These are phyloP conservation scores for Serpula lacrymans DNA, from an alignment of 768 basidiomycete genomes.

Conservation along the genomic window DNA sequence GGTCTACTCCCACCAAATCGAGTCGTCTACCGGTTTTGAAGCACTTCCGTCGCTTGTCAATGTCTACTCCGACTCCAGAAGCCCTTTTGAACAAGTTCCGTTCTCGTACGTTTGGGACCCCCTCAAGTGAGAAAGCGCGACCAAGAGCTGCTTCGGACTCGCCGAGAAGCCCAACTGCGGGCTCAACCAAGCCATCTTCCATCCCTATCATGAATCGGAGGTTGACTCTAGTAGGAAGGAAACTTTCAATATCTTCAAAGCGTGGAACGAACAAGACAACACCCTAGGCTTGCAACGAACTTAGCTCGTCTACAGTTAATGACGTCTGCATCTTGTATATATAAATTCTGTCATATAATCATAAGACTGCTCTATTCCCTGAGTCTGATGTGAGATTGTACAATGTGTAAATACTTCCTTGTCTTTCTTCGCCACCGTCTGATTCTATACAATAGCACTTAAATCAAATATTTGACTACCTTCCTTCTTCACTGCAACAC, in stretches of 20 bases:
- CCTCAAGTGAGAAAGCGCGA: slow-evolving; percentile 10
- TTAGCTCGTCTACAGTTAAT: too few species aligned
- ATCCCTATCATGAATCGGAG: slow-evolving; percentile 25
- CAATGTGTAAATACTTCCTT: too few species aligned
- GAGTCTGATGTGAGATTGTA: too few species aligned
- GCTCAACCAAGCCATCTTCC: slow-evolving; percentile 22
- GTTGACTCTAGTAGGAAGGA: too few species aligned
- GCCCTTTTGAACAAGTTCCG: slow-evolving; percentile 20
- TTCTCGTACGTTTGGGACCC: slow-evolving; percentile 17
- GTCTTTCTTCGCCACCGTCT: too few species aligned
- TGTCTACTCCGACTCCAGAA: slow-evolving; percentile 19
- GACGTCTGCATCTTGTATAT: too few species aligned
- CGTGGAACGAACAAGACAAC: too few species aligned
- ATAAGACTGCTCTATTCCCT: too few species aligned
- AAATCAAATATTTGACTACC: slow-evolving; percentile 64
- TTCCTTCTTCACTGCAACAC: slow-evolving; percentile 73
- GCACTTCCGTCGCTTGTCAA: slow-evolving; percentile 21
- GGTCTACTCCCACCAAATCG: slow-evolving; percentile 5
- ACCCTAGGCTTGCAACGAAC: too few species aligned
- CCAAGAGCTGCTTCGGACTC: slow-evolving; percentile 16
- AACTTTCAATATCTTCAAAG: too few species aligned
- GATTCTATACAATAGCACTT: slow-evolving; percentile 46
- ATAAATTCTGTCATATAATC: too few species aligned
- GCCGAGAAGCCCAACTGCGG: slow-evolving; percentile 14
- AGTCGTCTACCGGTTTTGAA: slow-evolving; percentile 23